Evolutionary conservation across 225 moss, liverwort and hornwort species (phyloP), one percentile per base, ranked within the genome.

Genomic region (Antitrichia curtipendula): DNA sequence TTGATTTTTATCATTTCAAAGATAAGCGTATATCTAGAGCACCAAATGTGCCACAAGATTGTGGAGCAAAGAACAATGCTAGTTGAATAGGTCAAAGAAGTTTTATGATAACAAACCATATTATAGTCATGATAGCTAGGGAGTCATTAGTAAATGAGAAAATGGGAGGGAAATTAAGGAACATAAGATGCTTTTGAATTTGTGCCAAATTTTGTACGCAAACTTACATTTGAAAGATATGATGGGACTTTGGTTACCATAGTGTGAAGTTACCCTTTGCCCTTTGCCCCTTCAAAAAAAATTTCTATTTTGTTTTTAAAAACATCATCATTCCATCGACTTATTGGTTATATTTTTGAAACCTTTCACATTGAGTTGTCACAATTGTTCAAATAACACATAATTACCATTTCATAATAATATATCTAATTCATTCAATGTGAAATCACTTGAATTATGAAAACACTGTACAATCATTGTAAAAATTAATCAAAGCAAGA

Each of bases 51-150:
- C 71, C 0, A 9, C 9, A 45, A 28, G 6, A 71, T 71, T 0
- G 0, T 2, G 0, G 5, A 9, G 16, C 0, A 0, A 41, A 27
- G 3, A 43, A 43, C 9, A 43, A 27, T 1, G 0, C 16, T 22
- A 43, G 4, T 0, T 27, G 2, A 9, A 45, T 6, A 16, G 0
- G 5, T 10, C 0, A 5, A 70, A 38, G 15, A 70, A 70, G 27
- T 41, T 15, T 43, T 0, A 2, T 2, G 2, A 14, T 45, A 28
- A 43, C 28, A 43, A 71, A 16, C 5, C 3, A 0, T 27, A 0
- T 28, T 70, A 4, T 13, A 23, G 8, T 25, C 41, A 70, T 27
- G 8, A 41, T 25, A 13, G 24, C 8, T 0, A 2, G 0, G 12
- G 4, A 2, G 3, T 14, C 2, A 27, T 5, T 0, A 23, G 0